Percentiles rank a stretch among this genome's conserved stretches.
Conservation (phyloP, 208 protist species). For the Leishmania guyanensis region DNA sequence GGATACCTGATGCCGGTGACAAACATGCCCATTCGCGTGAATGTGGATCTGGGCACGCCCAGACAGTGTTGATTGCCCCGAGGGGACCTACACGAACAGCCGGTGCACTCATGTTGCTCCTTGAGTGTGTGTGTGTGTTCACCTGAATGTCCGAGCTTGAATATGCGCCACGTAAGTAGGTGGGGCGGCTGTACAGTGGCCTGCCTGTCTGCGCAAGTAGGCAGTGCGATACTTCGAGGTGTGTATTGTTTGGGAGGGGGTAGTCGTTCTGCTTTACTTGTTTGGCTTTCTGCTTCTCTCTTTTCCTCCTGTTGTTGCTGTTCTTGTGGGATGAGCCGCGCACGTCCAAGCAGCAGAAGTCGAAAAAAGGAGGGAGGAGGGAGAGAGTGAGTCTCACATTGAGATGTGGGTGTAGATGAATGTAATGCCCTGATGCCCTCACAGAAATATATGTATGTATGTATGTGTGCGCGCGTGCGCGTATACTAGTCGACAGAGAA, state of each 20-base stretch:
- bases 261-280: no score
- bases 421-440: neutral
- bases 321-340: neutral
- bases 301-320: neutral
- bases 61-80: conserved; percentile 46
- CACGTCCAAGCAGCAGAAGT: neutral
- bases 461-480: no score
- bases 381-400: neutral
- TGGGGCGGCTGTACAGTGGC: neutral
- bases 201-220: neutral
- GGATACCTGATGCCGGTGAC: conserved; percentile 60
- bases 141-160: neutral
- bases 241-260: neutral
- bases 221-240: neutral
- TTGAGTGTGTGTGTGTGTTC: neutral
- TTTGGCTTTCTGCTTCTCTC: neutral
- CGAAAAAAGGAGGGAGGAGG: neutral
- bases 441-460: neutral
- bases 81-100: conserved; percentile 61
- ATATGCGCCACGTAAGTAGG: no score
- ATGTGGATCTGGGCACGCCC: conserved; percentile 50
- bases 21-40: conserved; percentile 29
- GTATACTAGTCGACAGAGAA: neutral
- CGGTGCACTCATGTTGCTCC: conserved; percentile 8
- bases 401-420: neutral